phyloP scores from a whole-genome alignment of 140 eudicot genomes.

The Erigeron philadelphicus region DNA sequence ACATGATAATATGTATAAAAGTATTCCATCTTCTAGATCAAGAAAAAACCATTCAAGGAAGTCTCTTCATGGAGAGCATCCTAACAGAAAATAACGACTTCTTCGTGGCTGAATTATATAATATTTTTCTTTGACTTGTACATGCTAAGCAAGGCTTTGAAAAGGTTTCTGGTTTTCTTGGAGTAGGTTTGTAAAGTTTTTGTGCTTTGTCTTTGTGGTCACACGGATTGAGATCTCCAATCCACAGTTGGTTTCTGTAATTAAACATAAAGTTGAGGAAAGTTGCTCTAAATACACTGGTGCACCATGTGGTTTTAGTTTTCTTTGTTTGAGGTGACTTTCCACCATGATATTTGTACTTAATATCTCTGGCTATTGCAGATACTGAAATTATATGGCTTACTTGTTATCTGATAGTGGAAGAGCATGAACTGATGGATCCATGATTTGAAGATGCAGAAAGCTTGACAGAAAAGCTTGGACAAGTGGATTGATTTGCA shows the following conservation, averaged over 20 bases:
- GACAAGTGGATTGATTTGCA: conserved; percentile 37
- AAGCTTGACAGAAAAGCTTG: conserved; percentile 44
- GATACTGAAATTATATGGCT: conserved; percentile 7
- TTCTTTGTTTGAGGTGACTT: background rate
- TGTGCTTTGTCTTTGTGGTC: conserved; percentile 34
- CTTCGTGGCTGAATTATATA: conserved; percentile 11
- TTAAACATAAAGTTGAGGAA: conserved; percentile 5
- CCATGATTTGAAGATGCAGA: conserved; percentile 43
- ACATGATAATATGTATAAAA: conserved; percentile 21
- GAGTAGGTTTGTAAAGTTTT: conserved; percentile 40
- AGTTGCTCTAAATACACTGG: conserved; percentile 1
- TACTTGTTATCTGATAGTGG: conserved; percentile 33
- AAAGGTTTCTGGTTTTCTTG: conserved; percentile 43
- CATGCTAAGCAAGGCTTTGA: conserved; percentile 47
- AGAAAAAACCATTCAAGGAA: background rate
- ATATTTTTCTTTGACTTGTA: conserved; percentile 42
- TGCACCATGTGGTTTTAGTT: background rate
- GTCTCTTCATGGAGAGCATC: conserved; percentile 10
- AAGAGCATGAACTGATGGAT: conserved; percentile 41
- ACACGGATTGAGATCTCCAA: conserved; percentile 31
- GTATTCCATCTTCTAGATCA: background rate
- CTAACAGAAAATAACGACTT: conserved; percentile 6
- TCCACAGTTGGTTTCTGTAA: conserved; percentile 48
- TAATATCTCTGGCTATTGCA: background rate
- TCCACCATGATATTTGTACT: background rate